These are phyloP conservation scores for Cryptococcus floricola DNA, from an alignment of 1,284 basidiomycete genomes.

Conservation along the genomic window DNA sequence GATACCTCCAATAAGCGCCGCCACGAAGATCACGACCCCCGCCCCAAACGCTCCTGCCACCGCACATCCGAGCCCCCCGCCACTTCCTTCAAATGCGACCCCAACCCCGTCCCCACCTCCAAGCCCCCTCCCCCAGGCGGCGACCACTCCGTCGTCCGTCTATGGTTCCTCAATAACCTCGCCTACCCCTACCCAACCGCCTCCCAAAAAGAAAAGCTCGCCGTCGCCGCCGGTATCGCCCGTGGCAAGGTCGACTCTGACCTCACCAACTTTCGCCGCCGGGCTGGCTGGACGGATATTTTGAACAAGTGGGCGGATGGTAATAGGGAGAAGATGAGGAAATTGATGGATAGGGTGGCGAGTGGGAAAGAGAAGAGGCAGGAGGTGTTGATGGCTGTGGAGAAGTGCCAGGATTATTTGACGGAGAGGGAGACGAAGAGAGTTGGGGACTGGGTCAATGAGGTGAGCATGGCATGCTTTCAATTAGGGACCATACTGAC, in stretches of 20 bases:
- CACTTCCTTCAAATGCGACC: not conserved
- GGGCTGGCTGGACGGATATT: slow-evolving; percentile 32
- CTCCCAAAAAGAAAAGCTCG: slow-evolving; percentile 20
- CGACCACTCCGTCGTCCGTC: slow-evolving; percentile 19
- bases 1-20: not conserved
- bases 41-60: not conserved
- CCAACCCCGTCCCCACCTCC: not conserved
- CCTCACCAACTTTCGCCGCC: slow-evolving; percentile 35
- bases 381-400: slow-evolving; percentile 15
- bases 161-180: slow-evolving; percentile 32
- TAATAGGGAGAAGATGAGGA: slow-evolving; percentile 16
- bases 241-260: slow-evolving; percentile 26
- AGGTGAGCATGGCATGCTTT: slow-evolving; percentile 15
- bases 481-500: too few relatives aligned
- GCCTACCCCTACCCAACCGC: slow-evolving; percentile 28
- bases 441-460: slow-evolving; percentile 26
- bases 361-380: slow-evolving; percentile 16
- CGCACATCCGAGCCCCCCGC: not conserved
- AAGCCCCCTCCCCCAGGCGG: not conserved
- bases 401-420: slow-evolving; percentile 21
- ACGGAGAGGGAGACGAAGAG: slow-evolving; percentile 19
- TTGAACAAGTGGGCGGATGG: slow-evolving; percentile 20
- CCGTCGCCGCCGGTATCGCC: slow-evolving; percentile 16
- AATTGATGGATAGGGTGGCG: slow-evolving; percentile 20
- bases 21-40: not conserved